Evolutionary conservation across 441 rosid species (phyloP).

Genomic region (Brassica hybrid): DNA sequence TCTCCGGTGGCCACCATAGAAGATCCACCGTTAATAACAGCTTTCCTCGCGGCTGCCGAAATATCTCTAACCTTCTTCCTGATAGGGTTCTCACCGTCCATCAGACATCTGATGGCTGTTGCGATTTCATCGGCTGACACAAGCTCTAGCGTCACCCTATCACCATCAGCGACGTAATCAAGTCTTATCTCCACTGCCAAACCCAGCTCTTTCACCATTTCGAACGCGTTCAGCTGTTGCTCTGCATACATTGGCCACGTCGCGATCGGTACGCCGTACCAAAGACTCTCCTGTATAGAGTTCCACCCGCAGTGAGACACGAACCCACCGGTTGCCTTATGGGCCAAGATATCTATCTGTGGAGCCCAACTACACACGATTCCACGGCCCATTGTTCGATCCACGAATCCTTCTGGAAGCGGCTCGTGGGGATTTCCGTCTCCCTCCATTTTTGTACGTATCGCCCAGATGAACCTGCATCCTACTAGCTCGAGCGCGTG

Average conservation of each 20-base stretch:
- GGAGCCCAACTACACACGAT: constrained; percentile 56
- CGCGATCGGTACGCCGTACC: constrained; percentile 52
- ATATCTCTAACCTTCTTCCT: constrained; percentile 57
- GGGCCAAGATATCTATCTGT: constrained; percentile 51
- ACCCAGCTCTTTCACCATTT: constrained; percentile 49
- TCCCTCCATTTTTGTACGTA: constrained; percentile 36
- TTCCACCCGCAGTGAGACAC: constrained; percentile 72
- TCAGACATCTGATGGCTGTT: constrained; percentile 37
- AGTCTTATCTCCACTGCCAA: constrained; percentile 47
- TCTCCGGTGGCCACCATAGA: constrained; percentile 39
- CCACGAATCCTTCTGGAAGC: constrained; percentile 53
- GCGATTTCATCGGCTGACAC: constrained; percentile 49
- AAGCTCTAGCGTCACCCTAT: constrained; percentile 29
- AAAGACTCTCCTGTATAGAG: constrained; percentile 55
- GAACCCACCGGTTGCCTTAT: constrained; percentile 55
- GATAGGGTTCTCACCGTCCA: constrained; percentile 39
- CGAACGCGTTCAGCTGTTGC: constrained; percentile 54
- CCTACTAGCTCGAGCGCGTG: constrained; percentile 46
- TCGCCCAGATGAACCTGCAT: constrained; percentile 35
- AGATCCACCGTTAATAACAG: constrained; percentile 51
- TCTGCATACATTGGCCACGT: constrained; percentile 57
- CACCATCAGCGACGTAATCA: constrained; percentile 38
- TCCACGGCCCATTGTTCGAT: constrained; percentile 51
- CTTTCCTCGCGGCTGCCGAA: constrained; percentile 40
- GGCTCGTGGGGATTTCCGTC: constrained; percentile 39